These are phyloP conservation scores for Colletotrichum sp. DNA, from an alignment of 2,329 filamentous ascomycete species.

Conservation along the genomic window DNA sequence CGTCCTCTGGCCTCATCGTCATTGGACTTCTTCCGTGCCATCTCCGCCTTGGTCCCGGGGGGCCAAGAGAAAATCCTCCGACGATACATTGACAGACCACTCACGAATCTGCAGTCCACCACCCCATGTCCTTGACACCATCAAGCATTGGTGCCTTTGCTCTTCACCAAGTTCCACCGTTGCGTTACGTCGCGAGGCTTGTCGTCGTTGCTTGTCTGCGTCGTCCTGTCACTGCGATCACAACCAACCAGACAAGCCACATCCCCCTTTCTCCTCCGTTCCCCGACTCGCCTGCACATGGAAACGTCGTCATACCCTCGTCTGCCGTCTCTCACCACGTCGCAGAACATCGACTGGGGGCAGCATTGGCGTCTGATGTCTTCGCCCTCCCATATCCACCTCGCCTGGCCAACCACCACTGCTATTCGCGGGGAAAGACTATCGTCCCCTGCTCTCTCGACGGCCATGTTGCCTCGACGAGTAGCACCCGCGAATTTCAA, in stretches of 20 bases:
- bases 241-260: neutral
- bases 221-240: neutral
- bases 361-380: conserved; percentile 14
- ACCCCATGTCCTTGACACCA: neutral
- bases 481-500: neutral
- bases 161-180: neutral
- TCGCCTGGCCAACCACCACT: neutral
- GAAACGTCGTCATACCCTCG: neutral
- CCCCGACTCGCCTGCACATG: neutral
- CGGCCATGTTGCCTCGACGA: neutral
- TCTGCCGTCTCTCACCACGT: neutral
- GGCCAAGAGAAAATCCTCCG: neutral
- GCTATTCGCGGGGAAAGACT: neutral
- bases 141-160: neutral
- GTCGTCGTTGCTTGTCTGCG: neutral
- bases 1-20: neutral
- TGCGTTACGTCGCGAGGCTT: neutral
- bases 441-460: neutral
- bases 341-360: neutral
- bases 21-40: neutral
- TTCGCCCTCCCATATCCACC: neutral
- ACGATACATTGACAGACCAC: neutral
- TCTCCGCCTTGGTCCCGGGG: neutral
- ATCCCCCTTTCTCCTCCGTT: neutral
- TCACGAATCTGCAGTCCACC: neutral